These are phyloP conservation scores for Lolium rigidum DNA, from an alignment of 176 grass and related monocot species.

Conservation along the genomic window DNA sequence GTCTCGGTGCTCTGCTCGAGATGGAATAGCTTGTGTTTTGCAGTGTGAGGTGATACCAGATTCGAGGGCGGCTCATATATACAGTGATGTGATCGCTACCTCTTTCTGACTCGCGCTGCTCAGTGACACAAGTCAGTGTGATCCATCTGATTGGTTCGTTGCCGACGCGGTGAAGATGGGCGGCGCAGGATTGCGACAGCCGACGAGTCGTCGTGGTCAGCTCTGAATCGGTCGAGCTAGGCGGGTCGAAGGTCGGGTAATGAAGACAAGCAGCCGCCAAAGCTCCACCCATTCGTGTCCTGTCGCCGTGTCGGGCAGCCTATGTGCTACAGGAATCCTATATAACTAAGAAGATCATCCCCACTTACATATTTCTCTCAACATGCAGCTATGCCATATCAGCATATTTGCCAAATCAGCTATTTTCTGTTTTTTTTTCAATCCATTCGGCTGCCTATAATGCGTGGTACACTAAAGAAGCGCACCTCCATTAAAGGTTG, in stretches of 20 bases:
- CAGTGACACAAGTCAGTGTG: too few relatives aligned
- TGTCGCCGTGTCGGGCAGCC: too few relatives aligned
- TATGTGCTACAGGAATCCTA: too few relatives aligned
- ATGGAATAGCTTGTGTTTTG: background rate
- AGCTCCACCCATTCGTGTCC: too few relatives aligned
- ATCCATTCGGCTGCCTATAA: too few relatives aligned
- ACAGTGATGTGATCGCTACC: background rate
- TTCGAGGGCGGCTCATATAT: background rate
- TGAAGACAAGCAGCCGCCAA: background rate
- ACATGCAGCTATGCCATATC: too few relatives aligned
- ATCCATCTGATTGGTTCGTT: conserved; percentile 16
- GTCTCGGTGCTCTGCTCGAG: background rate
- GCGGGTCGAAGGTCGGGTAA: background rate
- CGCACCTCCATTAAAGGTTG: too few relatives aligned
- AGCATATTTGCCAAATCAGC: too few relatives aligned
- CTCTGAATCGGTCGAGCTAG: conserved; percentile 39
- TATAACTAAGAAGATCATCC: too few relatives aligned
- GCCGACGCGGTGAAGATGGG: conserved; percentile 29
- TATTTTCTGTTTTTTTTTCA: too few relatives aligned
- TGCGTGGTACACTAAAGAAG: too few relatives aligned
- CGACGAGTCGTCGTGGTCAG: background rate
- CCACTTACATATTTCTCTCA: too few relatives aligned
- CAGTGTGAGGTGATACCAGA: background rate
- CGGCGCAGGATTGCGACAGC: background rate
- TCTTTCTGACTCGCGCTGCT: background rate